These are phyloP conservation scores for Parietaria judaica DNA, from an alignment of 306 rosid species.

Conservation along the genomic window DNA sequence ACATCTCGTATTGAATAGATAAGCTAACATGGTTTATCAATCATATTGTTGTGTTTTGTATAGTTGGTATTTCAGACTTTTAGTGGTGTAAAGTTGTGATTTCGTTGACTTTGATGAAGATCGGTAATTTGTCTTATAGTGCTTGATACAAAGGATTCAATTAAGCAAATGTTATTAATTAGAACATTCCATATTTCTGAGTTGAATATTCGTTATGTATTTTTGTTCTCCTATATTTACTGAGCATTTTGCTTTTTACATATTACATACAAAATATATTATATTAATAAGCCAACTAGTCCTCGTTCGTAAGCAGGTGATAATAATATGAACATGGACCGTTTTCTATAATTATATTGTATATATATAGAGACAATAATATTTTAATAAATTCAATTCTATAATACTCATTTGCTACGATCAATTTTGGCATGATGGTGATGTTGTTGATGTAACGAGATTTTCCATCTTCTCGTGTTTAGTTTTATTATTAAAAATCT, in stretches of 20 bases:
- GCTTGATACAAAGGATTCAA: neutral
- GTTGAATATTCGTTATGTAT: neutral
- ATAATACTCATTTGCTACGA: too few species aligned
- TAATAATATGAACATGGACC: neutral
- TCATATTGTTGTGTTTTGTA: neutral
- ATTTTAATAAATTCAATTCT: too few species aligned
- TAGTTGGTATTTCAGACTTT: neutral
- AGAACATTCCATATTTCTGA: slow-evolving; percentile 9
- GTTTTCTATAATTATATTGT: too few species aligned
- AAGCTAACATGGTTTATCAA: neutral
- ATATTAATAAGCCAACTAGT: neutral
- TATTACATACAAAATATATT: too few species aligned
- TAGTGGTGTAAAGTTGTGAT: neutral
- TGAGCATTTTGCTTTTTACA: too few species aligned
- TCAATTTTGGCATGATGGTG: too few species aligned
- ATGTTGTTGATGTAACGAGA: too few species aligned
- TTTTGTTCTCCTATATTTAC: neutral
- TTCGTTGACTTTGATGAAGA: neutral
- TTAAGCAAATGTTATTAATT: too few species aligned
- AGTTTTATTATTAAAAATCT: too few species aligned
- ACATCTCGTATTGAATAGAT: neutral
- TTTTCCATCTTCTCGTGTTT: too few species aligned
- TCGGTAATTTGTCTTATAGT: neutral
- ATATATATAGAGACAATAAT: too few species aligned
- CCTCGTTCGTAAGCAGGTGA: neutral